Evolutionary conservation across 2,329 filamentous ascomycete species (phyloP), one percentile per base, ranked within the genome.

Genomic region (Alternaria dauci): DNA sequence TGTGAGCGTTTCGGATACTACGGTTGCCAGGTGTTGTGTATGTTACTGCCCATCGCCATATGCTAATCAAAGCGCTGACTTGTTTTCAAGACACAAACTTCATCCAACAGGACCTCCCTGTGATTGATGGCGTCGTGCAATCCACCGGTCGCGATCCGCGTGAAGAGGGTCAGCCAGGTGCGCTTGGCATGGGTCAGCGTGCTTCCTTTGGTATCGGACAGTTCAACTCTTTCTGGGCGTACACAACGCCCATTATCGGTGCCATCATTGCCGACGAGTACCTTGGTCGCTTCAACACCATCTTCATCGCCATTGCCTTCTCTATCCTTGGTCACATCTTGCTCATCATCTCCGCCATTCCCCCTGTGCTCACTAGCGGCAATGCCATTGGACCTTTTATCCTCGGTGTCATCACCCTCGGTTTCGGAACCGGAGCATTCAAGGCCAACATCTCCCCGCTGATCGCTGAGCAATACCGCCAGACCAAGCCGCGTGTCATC

Each of bases 1-100:
- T 91, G 88, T 80, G 91, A 93, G 80, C 88, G 90, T 50, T 92
- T 91, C 79, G 90, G 88, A 14, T 93, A 92, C 85, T 92, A 93
- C 72, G 91, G 90, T 55, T 89, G 88, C 5, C 85, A 87, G 43
- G 84, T 89, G 32, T 82, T 91, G 30, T 91, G 89, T 86, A 82
- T 66, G 82, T 73, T 42, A 8, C 26, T 8, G 32, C 8, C 23
- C 32, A 12, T n/a, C 5, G 6, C 8, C 23, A 50, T 16, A 26
- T 6, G 8, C 18, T 16, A 18, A 36, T 1, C 34, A 46, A 4
- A 8, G n/a, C 38, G 43, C 63, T 69, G 46, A 70, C 43, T 7
- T 41, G 3, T 16, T 5, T 5, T 2, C 8, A 30, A 79, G 77
- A 79, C 67, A 77, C 76, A 62, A 80, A 80, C 69, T 80, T 78